These are phyloP conservation scores for Stemphylium vesicarium DNA, from an alignment of 2,329 filamentous ascomycete species.

Conservation along the genomic window DNA sequence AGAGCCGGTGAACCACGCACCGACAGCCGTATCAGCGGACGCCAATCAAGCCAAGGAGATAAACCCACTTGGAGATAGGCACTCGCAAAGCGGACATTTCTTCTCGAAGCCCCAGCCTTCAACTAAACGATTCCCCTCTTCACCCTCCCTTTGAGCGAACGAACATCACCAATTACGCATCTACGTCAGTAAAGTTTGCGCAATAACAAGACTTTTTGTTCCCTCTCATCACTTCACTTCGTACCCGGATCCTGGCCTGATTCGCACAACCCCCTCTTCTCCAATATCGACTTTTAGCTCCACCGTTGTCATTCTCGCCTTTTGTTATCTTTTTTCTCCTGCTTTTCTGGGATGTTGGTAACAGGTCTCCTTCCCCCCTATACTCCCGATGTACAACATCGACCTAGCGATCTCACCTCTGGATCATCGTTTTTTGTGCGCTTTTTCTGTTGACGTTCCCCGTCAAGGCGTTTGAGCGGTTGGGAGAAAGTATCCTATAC, in stretches of 20 bases:
- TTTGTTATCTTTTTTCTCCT: not conserved
- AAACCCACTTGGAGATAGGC: conserved; percentile 35
- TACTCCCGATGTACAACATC: conserved; percentile 7
- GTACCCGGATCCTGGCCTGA: conserved; percentile 24
- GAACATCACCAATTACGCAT: conserved; percentile 3
- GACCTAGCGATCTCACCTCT: conserved; percentile 14
- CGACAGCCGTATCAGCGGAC: conserved; percentile 32
- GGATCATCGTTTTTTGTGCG: conserved; percentile 7
- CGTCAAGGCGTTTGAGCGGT: conserved; percentile 20
- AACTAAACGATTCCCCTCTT: not conserved
- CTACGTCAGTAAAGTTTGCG: conserved; percentile 1
- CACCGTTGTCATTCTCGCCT: not conserved
- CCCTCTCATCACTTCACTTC: conserved; percentile 17
- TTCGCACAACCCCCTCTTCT: conserved; percentile 11
- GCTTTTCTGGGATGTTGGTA: not conserved
- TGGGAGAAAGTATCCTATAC: conserved; percentile 37
- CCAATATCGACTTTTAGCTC: conserved; percentile 22
- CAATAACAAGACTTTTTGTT: not conserved
- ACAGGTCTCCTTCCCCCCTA: not conserved
- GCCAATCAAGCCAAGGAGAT: conserved; percentile 33
- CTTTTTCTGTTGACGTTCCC: conserved; percentile 1
- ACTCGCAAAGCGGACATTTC: conserved; percentile 16
- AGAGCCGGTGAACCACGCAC: conserved; percentile 27
- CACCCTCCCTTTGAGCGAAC: not conserved
- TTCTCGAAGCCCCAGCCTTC: not conserved